phyloP scores from a whole-genome alignment of 345 rosid genomes.

The Alliaria petiolata region DNA sequence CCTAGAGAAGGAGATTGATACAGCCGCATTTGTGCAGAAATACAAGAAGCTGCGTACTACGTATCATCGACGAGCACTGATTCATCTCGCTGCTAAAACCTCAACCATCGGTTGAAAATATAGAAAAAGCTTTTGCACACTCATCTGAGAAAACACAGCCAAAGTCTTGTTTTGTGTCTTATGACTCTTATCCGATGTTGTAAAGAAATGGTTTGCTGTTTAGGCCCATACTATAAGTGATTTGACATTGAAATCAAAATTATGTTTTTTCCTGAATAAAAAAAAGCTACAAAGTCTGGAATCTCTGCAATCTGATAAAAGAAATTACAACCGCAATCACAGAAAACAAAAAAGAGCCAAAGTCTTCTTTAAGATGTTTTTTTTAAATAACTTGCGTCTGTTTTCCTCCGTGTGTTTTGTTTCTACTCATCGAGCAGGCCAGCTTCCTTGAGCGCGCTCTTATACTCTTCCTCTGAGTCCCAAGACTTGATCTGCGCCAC shows the following conservation, averaged over 20 bases:
- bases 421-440: constrained; percentile 23
- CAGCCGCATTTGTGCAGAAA: constrained; percentile 59
- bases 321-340: constrained; percentile 2
- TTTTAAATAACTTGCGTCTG: background rate
- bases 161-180: background rate
- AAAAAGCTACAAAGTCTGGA: background rate
- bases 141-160: background rate
- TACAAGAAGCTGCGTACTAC: constrained; percentile 70
- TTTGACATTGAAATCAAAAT: background rate
- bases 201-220: background rate
- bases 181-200: background rate
- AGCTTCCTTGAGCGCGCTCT: constrained; percentile 29
- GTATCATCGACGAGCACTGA: constrained; percentile 74
- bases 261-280: background rate
- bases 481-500: constrained; percentile 38
- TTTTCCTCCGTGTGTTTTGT: background rate
- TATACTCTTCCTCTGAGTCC: constrained; percentile 35
- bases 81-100: constrained; percentile 71
- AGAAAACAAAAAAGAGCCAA: background rate
- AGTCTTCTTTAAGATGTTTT: background rate
- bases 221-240: no score
- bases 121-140: background rate
- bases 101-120: constrained; percentile 25
- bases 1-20: constrained; percentile 62
- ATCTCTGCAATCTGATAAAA: background rate